Evolutionary conservation across 306 rosid genomes (phyloP).

Genomic region (Castanospermum australe): DNA sequence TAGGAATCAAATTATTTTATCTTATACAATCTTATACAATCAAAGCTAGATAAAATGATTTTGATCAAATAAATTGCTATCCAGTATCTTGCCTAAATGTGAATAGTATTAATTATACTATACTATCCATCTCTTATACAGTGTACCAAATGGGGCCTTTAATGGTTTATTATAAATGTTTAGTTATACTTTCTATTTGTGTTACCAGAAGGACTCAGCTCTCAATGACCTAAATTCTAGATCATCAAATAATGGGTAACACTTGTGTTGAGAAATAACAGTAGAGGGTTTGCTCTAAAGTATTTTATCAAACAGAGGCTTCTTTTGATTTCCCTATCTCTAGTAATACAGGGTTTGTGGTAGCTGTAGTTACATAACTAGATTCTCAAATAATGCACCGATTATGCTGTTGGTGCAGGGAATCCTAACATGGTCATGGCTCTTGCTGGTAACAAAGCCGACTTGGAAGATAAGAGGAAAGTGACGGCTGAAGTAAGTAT

Average conservation of each 20-base stretch:
- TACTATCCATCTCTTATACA: too few relatives aligned
- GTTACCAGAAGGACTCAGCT: background rate
- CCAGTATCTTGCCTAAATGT: too few relatives aligned
- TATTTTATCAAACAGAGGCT: background rate
- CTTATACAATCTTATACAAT: too few relatives aligned
- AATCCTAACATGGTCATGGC: constrained; percentile 66
- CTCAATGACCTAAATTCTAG: background rate
- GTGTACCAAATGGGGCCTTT: too few relatives aligned
- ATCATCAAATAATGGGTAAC: background rate
- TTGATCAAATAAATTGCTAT: too few relatives aligned
- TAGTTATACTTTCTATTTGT: background rate
- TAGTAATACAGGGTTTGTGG: background rate
- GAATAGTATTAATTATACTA: too few relatives aligned
- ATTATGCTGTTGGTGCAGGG: constrained; percentile 38
- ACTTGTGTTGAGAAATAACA: background rate
- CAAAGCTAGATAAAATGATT: too few relatives aligned
- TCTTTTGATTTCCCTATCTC: constrained; percentile 5
- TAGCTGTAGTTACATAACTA: constrained; percentile 15
- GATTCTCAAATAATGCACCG: constrained; percentile 10
- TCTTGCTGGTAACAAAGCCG: constrained; percentile 63
- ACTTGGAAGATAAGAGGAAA: constrained; percentile 61
- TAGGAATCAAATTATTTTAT: too few relatives aligned
- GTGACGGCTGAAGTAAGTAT: constrained; percentile 57
- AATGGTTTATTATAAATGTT: background rate
- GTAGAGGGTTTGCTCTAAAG: background rate